A percentile compares a stretch with the other conserved stretches of the same genome.
Evolutionary conservation across 2,329 filamentous ascomycete species (phyloP).

Genomic region (Curvularia verruculosa): DNA sequence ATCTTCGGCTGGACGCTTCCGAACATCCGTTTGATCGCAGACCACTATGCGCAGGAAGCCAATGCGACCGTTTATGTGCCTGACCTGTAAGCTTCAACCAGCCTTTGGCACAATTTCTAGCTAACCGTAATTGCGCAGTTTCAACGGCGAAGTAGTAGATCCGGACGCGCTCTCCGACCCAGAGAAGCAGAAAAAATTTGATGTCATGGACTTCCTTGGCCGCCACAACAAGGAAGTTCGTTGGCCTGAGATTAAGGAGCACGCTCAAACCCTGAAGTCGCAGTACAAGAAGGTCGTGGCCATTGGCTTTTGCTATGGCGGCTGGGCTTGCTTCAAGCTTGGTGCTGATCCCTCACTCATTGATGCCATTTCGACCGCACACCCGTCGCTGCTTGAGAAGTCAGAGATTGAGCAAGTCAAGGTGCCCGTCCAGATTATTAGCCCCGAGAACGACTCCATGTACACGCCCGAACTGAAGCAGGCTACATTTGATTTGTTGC

Average conservation of each 20-base stretch:
- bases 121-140: constrained; percentile 26
- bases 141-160: constrained; percentile 40
- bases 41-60: constrained; percentile 54
- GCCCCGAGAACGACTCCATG: constrained; percentile 36
- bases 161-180: constrained; percentile 34
- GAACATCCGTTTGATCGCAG: constrained; percentile 55
- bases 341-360: constrained; percentile 40
- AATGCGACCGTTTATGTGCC: constrained; percentile 56
- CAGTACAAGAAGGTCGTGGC: constrained; percentile 51
- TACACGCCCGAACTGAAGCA: constrained; percentile 43
- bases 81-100: constrained; percentile 46
- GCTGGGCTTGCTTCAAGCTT: constrained; percentile 44
- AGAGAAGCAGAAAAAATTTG: constrained; percentile 44
- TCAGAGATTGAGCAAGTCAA: constrained; percentile 39
- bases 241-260: constrained; percentile 48
- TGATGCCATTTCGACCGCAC: constrained; percentile 39
- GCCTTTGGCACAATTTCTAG: too few relatives aligned
- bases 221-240: constrained; percentile 49
- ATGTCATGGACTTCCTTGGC: constrained; percentile 48
- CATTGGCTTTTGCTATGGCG: constrained; percentile 59
- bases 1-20: constrained; percentile 58
- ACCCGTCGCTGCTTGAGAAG: constrained; percentile 40
- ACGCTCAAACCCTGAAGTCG: constrained; percentile 46
- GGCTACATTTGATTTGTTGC: constrained; percentile 35
- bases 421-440: constrained; percentile 41